A percentile compares a stretch with the other conserved stretches of the same genome.
phyloP scores from a whole-genome alignment of 495 filamentous ascomycete genomes.

The Penicillium turbatum region DNA sequence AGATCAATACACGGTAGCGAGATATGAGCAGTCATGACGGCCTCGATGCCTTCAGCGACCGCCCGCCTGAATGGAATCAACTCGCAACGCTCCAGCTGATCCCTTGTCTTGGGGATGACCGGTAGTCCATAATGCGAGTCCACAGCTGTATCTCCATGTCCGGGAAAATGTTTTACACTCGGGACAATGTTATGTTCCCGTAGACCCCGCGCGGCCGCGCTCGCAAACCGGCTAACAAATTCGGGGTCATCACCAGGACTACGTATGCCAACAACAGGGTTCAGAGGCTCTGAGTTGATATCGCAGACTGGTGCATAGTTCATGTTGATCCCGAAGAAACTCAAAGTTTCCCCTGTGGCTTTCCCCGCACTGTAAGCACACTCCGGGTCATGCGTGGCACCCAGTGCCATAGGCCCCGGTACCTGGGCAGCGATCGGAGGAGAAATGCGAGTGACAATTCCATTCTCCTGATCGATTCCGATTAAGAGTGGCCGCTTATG shows the following conservation, averaged over 20 bases:
- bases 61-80: slow-evolving; percentile 41
- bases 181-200: slow-evolving; percentile 38
- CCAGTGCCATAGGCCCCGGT: slow-evolving; percentile 41
- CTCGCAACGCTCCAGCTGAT: slow-evolving; percentile 38
- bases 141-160: slow-evolving; percentile 41
- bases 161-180: slow-evolving; percentile 44
- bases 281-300: slow-evolving; percentile 42
- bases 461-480: slow-evolving; percentile 45
- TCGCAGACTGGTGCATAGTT: slow-evolving; percentile 44
- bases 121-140: slow-evolving; percentile 45
- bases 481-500: slow-evolving; percentile 42
- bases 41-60: slow-evolving; percentile 39
- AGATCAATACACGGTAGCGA: slow-evolving; percentile 35
- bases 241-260: slow-evolving; percentile 41
- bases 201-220: slow-evolving; percentile 34
- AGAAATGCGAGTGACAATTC: slow-evolving; percentile 40
- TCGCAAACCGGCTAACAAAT: slow-evolving; percentile 37
- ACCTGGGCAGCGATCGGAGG: slow-evolving; percentile 42
- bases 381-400: slow-evolving; percentile 37
- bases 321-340: slow-evolving; percentile 42
- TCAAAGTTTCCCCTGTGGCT: slow-evolving; percentile 34
- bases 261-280: slow-evolving; percentile 42
- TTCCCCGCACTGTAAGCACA: slow-evolving; percentile 36
- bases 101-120: slow-evolving; percentile 34
- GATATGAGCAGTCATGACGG: slow-evolving; percentile 45